Base-by-base conservation (phyloP, 345 rosid genomes). In the Eucalyptus cloeziana region DNA sequence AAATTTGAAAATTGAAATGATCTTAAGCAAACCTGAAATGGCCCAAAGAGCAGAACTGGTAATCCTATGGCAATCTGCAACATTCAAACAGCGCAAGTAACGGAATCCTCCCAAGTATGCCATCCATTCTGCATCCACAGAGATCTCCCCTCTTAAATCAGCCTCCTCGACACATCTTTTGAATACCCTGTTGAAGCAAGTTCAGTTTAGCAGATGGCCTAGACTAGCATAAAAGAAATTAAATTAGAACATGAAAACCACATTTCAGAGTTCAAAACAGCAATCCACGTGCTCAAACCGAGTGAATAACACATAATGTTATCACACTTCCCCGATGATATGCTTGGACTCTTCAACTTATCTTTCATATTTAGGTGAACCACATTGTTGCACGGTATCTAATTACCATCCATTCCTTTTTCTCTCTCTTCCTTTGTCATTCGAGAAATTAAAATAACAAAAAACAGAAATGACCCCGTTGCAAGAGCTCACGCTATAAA, bases 71-170 rank as follows among this genome's bases (percentile, higher is more conserved):
- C 99, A 95, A 92, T 92, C 96, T 4, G 98, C 94, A 80, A 96
- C 92, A 88, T 93, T 94, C 87, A 98, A 91, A 51, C 91, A 92
- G 17, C 90, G 90, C 76, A 97, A 90, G 91, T 91, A 91, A 69
- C 91, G 94, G 50, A 95, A 97, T n/a, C 97, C 97, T 69, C 97
- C 99, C 88, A 96, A 81, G 90, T 96, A 97, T 2, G 98, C 99
- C 95, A 94, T 93, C 99, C 99, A 98, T 92, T 98, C 99, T 3
- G 94, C 98, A 89, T 98, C 97, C 81, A 98, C 94, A 56, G 91
- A 91, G 90, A 88, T 93, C 90, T 97, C 95, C 45, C 97, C 95
- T 86, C 93, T 91, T 10, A 97, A 93, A 92, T 96, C 96, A 64
- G 96, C 90, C 27, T 89, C 95, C 93, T 96, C 99, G 27, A 90